phyloP scores from a whole-genome alignment of 2,329 filamentous ascomycete genomes.

The Leptographium galeiforme region DNA sequence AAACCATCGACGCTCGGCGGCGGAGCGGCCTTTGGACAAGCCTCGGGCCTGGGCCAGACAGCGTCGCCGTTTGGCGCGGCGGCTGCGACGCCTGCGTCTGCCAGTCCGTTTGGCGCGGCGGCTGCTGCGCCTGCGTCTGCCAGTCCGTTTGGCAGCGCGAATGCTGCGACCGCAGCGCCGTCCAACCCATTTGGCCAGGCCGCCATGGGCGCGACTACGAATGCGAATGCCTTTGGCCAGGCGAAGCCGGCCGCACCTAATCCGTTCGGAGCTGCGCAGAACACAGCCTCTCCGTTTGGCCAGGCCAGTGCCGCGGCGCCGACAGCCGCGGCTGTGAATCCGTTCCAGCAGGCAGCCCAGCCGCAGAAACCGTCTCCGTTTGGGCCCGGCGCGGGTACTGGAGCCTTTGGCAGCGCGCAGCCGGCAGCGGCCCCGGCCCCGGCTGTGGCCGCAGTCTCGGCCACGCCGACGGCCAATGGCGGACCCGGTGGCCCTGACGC shows the following conservation, averaged over 20 bases:
- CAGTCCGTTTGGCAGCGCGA: conserved; percentile 12
- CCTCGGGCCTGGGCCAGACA: conserved; percentile 18
- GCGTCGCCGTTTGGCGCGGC: conserved; percentile 15
- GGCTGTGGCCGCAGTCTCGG: background rate
- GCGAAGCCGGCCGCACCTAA: background rate
- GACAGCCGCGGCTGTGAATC: background rate
- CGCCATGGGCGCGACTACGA: background rate
- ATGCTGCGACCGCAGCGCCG: conserved; percentile 1
- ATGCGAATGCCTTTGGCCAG: conserved; percentile 8
- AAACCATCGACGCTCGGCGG: conserved; percentile 19
- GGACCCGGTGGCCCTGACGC: conserved; percentile 11
- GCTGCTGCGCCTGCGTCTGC: background rate
- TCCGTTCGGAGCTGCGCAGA: conserved; percentile 2
- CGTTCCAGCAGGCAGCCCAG: conserved; percentile 3
- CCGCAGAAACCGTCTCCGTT: background rate
- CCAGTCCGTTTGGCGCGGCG: background rate
- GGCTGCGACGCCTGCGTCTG: background rate
- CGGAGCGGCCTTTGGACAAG: conserved; percentile 14
- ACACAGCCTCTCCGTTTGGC: background rate
- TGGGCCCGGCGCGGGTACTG: background rate
- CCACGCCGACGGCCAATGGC: background rate
- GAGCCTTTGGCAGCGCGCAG: background rate
- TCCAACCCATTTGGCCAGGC: conserved; percentile 23
- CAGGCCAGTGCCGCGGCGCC: background rate
- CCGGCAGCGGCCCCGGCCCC: background rate